Evolutionary conservation across 768 basidiomycete species (phyloP), one percentile per base, ranked within the genome.

Genomic region (Sarcodon aspratus): DNA sequence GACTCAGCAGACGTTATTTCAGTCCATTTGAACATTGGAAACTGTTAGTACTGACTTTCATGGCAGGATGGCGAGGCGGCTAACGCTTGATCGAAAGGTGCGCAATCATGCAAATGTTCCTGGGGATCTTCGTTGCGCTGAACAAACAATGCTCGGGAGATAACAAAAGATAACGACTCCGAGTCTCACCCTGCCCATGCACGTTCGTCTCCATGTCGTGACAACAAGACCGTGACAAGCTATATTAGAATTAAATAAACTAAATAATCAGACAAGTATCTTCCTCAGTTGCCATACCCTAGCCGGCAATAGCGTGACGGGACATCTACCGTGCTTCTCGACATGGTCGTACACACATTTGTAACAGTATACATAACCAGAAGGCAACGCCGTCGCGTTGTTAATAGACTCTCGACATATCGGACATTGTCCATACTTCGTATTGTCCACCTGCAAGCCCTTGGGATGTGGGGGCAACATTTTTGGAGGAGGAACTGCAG

Each of bases 331-430:
- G 50, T 82, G 69, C 60, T 77, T 78, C 65, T 86, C 80, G 34
- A 94, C 80, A 55, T 89, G 77, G 52, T 85, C 82, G 69, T 85
- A 82, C 48, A 85, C 86, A 67, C 94, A 96, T 34, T 85, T 79
- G 62, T 93, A 97, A 65, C 93, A 96, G 57, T 90, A 94, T 15
- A 95, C 89, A 70, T 94, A 97, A 47, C 93, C 93, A 38, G 87
- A 90, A 11, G 93, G 90, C 35, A 94, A 64, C 34, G 88, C 85
- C 15, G 91, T 94, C 43, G 93, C 89, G 60, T 96, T 96, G 61
- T 78, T 78, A 42, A 94, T 78, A 48, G 63, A 57, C 38, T 77
- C 72, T 40, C 69, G 70, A 65, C 94, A 97, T 33, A 97, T 66
- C 27, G 89, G 87, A 64, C 94, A 97, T 45, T 70, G 69, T n/a